Conservation (phyloP, 2,329 filamentous ascomycete species). For the Epichloe glyceriae region DNA sequence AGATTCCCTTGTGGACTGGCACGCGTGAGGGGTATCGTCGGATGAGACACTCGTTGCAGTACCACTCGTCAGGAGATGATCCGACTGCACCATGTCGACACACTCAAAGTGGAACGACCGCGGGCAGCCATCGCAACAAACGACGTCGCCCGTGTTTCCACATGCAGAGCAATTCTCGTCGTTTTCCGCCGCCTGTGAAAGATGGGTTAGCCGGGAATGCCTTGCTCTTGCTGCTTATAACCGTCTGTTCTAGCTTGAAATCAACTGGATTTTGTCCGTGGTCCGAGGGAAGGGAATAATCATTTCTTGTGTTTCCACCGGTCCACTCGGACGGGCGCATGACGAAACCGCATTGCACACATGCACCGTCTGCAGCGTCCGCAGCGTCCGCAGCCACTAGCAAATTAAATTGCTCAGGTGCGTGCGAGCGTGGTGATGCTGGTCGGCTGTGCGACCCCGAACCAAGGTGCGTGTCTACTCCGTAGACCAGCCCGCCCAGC, state of each 20-base stretch:
- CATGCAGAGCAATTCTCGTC: constrained; percentile 86
- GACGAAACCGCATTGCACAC: constrained; percentile 1
- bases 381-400: constrained; percentile 3
- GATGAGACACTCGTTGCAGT: constrained; percentile 59
- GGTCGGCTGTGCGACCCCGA: not conserved
- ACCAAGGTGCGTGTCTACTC: too few relatives aligned
- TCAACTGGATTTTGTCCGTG: too few relatives aligned
- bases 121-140: constrained; percentile 89
- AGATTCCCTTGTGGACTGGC: constrained; percentile 40
- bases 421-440: constrained; percentile 1
- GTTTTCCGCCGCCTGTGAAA: constrained; percentile 45
- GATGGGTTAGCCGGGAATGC: constrained; percentile 19
- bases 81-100: constrained; percentile 65
- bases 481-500: too few relatives aligned
- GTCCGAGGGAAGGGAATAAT: not conserved
- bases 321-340: not conserved
- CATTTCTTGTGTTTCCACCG: not conserved
- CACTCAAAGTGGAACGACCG: constrained; percentile 85
- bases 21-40: constrained; percentile 33
- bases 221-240: not conserved
- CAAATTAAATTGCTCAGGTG: not conserved
- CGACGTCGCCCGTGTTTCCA: constrained; percentile 66
- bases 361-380: not conserved
- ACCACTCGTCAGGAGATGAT: constrained; percentile 65
- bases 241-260: too few relatives aligned